Conservation (phyloP, 768 basidiomycete species). For the Imleria badia region DNA sequence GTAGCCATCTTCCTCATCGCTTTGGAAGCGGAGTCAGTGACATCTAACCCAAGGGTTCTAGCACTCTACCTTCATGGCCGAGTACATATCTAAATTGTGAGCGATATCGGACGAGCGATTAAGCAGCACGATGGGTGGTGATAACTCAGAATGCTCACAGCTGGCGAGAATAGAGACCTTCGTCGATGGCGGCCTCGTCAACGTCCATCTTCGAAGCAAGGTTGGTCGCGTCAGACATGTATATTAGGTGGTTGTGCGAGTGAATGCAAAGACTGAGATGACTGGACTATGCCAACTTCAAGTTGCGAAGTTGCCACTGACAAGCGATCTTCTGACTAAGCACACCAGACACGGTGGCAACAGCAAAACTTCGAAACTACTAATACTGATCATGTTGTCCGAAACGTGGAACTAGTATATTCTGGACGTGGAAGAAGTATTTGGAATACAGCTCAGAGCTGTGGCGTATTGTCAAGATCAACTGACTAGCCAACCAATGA, state of each 20-base stretch:
- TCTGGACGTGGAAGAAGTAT: not conserved
- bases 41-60: not conserved
- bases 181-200: constrained; percentile 87
- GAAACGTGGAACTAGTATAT: not conserved
- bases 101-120: constrained; percentile 22
- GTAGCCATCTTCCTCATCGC: constrained; percentile 99
- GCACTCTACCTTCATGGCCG: constrained; percentile 81
- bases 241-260: not conserved
- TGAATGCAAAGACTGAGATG: constrained; percentile 8
- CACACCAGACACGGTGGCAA: not conserved
- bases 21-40: constrained; percentile 36
- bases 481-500: not conserved
- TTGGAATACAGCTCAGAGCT: not conserved
- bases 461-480: not conserved
- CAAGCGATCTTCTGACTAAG: constrained; percentile 22
- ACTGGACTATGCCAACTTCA: not conserved
- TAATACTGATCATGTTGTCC: not conserved
- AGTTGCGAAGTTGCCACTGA: not conserved
- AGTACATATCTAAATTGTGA: constrained; percentile 74
- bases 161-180: constrained; percentile 92
- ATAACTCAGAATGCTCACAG: constrained; percentile 53
- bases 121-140: constrained; percentile 9
- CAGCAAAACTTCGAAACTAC: too few relatives aligned
- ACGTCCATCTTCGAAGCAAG: constrained; percentile 68
- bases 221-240: constrained; percentile 40